A percentile compares a stretch with the other conserved stretches of the same genome.
Conservation (phyloP, 257 asterid species). For the Fraxinus quadrangulata region DNA sequence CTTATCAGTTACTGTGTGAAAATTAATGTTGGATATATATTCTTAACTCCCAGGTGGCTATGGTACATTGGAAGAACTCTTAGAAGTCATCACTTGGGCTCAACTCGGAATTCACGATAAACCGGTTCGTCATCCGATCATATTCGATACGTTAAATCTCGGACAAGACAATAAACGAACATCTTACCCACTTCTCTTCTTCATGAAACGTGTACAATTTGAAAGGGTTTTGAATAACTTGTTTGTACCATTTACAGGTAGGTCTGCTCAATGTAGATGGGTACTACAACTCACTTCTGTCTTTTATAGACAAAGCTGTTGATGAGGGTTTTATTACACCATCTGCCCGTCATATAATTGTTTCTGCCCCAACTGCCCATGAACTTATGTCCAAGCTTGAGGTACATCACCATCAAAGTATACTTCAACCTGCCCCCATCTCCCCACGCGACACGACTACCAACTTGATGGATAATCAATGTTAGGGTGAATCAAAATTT, state of each 20-base stretch:
- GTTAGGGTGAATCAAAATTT: too few relatives aligned
- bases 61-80: conserved; percentile 88
- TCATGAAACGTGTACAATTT: too few relatives aligned
- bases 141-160: too few relatives aligned
- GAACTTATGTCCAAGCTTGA: conserved; percentile 89
- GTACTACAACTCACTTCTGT: conserved; percentile 81
- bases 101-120: conserved; percentile 93
- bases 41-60: conserved; percentile 70
- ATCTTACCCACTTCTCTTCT: too few relatives aligned
- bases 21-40: background rate
- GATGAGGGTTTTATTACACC: conserved; percentile 86
- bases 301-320: conserved; percentile 93
- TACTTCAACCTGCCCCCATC: background rate
- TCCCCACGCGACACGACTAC: background rate
- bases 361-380: conserved; percentile 90
- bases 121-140: conserved; percentile 51
- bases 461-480: too few relatives aligned
- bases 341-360: conserved; percentile 92
- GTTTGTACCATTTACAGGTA: conserved; percentile 48
- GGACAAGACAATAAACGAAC: too few relatives aligned
- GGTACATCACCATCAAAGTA: conserved; percentile 44
- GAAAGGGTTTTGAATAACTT: too few relatives aligned
- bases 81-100: conserved; percentile 98
- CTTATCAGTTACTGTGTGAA: conserved; percentile 16
- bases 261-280: conserved; percentile 94